A percentile compares a stretch with the other conserved stretches of the same genome.
Evolutionary conservation across 495 filamentous ascomycete genomes (phyloP).

Genomic region (Aspergillus haitiensis): DNA sequence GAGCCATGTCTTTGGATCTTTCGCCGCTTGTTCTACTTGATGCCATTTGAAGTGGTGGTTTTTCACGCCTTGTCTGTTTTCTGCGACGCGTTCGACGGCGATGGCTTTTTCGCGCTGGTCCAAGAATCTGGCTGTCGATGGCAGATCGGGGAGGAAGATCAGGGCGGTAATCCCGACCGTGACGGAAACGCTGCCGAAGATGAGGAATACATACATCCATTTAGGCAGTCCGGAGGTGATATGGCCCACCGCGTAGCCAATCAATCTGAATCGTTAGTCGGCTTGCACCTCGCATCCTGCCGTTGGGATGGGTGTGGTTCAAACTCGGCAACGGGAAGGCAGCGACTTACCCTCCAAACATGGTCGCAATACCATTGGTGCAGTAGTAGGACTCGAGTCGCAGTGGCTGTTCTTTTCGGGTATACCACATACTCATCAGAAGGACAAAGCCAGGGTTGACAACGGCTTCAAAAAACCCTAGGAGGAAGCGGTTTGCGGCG

Average conservation of each 20-base stretch:
- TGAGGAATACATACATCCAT: slow-evolving; percentile 55
- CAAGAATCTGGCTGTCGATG: slow-evolving; percentile 48
- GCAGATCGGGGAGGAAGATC: slow-evolving; percentile 45
- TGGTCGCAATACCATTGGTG: slow-evolving; percentile 56
- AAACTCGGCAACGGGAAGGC: no score
- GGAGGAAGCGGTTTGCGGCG: slow-evolving; percentile 48
- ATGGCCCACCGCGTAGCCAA: slow-evolving; percentile 56
- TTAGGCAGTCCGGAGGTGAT: slow-evolving; percentile 41
- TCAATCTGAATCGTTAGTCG: slow-evolving; percentile 34
- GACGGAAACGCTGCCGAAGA: slow-evolving; percentile 44
- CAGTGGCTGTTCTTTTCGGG: slow-evolving; percentile 53
- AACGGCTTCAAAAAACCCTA: slow-evolving; percentile 56
- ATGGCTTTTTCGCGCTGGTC: slow-evolving; percentile 40
- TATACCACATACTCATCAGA: slow-evolving; percentile 60
- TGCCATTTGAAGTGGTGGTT: slow-evolving; percentile 50
- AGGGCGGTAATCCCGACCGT: slow-evolving; percentile 38
- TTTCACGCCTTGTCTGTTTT: slow-evolving; percentile 48
- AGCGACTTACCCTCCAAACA: slow-evolving; percentile 49
- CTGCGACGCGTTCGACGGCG: slow-evolving; percentile 45
- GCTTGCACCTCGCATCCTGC: slow-evolving; percentile 23
- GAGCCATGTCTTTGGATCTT: slow-evolving; percentile 52
- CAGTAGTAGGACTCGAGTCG: slow-evolving; percentile 55
- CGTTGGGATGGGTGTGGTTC: slow-evolving; percentile 8
- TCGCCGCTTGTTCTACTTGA: slow-evolving; percentile 48
- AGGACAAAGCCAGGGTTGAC: slow-evolving; percentile 60